Evolutionary conservation across 2,329 filamentous ascomycete species (phyloP).

Genomic region (Fusarium tricinctum): DNA sequence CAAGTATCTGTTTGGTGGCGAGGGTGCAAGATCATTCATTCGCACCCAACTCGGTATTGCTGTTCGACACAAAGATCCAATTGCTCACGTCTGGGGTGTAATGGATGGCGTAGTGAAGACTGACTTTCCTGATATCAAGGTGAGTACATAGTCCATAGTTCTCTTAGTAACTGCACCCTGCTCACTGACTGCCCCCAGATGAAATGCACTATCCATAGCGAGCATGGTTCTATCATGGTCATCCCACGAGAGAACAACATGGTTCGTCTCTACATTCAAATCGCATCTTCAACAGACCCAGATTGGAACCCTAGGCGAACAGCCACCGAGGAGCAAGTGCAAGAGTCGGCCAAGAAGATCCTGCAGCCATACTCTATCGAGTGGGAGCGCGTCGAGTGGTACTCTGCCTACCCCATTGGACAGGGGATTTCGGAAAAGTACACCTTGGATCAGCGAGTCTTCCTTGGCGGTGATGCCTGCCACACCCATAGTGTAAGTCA

Average conservation of each 20-base stretch:
- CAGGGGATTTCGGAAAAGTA: constrained; percentile 79
- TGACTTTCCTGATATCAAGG: constrained; percentile 83
- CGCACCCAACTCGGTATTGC: constrained; percentile 76
- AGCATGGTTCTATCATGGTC: constrained; percentile 82
- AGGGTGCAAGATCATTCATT: constrained; percentile 77
- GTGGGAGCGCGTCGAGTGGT: constrained; percentile 79
- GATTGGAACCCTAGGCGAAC: constrained; percentile 74
- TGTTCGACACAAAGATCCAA: constrained; percentile 78
- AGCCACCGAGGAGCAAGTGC: constrained; percentile 73
- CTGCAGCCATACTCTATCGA: constrained; percentile 76
- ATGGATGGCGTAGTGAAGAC: constrained; percentile 81
- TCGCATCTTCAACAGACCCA: constrained; percentile 71
- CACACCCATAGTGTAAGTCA: constrained; percentile 79
- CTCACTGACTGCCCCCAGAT: constrained; percentile 67
- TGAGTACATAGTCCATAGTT: constrained; percentile 50
- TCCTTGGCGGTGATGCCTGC: constrained; percentile 82
- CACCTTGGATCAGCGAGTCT: constrained; percentile 77
- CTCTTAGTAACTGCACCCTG: not conserved
- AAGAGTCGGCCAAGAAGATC: constrained; percentile 74
- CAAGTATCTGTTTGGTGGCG: constrained; percentile 79
- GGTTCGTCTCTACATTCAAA: constrained; percentile 79
- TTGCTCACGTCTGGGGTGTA: constrained; percentile 80
- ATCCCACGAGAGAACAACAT: constrained; percentile 80
- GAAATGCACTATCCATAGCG: constrained; percentile 82
- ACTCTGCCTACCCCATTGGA: constrained; percentile 81